Conservation (phyloP, 306 rosid genomes). For the Prunus mira region DNA sequence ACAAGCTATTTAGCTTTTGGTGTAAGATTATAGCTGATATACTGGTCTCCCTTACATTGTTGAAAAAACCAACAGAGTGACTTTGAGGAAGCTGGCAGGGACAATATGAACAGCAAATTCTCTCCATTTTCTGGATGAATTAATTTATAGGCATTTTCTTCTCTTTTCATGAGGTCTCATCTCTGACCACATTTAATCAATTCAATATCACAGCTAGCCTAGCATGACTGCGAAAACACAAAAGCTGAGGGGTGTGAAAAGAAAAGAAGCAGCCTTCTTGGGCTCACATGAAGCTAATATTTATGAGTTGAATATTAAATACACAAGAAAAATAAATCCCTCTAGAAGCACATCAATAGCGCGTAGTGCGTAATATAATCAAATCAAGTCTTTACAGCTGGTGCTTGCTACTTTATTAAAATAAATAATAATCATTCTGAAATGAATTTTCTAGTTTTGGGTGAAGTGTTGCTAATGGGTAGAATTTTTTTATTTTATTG, state of each 20-base stretch:
- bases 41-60: not conserved
- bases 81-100: too few relatives aligned
- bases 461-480: not conserved
- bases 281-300: not conserved
- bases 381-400: not conserved
- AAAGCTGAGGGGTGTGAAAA: too few relatives aligned
- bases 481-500: too few relatives aligned
- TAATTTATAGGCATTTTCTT: too few relatives aligned
- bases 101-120: too few relatives aligned
- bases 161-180: too few relatives aligned
- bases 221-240: too few relatives aligned
- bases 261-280: too few relatives aligned
- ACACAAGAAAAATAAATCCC: not conserved
- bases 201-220: too few relatives aligned
- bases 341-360: not conserved
- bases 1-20: not conserved
- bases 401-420: not conserved
- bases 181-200: too few relatives aligned
- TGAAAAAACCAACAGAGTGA: not conserved
- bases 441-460: not conserved
- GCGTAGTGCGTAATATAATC: not conserved
- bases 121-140: too few relatives aligned
- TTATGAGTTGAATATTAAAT: not conserved
- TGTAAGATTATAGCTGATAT: not conserved
- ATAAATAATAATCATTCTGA: too few relatives aligned